Evolutionary conservation across 495 filamentous ascomycete species (phyloP).

Genomic region (Aspergillus asperescens): DNA sequence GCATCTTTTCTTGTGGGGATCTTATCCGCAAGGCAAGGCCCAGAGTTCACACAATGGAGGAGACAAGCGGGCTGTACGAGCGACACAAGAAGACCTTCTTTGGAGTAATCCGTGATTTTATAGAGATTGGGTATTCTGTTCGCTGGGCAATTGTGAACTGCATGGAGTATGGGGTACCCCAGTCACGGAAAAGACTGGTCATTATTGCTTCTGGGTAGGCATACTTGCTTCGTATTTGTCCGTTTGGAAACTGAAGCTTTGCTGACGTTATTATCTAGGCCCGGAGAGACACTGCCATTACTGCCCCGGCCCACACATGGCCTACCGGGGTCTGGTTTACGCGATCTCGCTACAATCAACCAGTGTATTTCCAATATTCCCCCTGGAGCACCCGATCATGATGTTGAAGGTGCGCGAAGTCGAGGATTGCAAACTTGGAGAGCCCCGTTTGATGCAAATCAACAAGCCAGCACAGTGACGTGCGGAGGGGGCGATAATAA

Average conservation of each 20-base stretch:
- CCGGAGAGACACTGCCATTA: slow-evolving; percentile 65
- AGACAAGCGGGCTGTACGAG: slow-evolving; percentile 64
- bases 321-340: slow-evolving; percentile 23
- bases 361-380: slow-evolving; percentile 45
- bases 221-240: not conserved
- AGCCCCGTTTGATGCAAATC: slow-evolving; percentile 39
- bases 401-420: slow-evolving; percentile 29
- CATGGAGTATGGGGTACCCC: slow-evolving; percentile 57
- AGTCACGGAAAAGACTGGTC: slow-evolving; percentile 59
- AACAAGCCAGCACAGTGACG: slow-evolving; percentile 60
- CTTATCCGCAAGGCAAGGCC: slow-evolving; percentile 59
- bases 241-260: not conserved
- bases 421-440: slow-evolving; percentile 12
- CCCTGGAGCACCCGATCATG: slow-evolving; percentile 37
- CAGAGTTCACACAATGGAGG: slow-evolving; percentile 75
- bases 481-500: slow-evolving; percentile 61
- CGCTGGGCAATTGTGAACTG: slow-evolving; percentile 50
- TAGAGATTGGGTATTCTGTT: slow-evolving; percentile 63
- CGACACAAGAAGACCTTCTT: slow-evolving; percentile 50
- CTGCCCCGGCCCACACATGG: slow-evolving; percentile 66
- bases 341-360: slow-evolving; percentile 41
- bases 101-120: slow-evolving; percentile 59
- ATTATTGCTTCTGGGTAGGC: slow-evolving; percentile 73
- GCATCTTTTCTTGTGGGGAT: slow-evolving; percentile 57
- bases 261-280: slow-evolving; percentile 40